phyloP scores from a whole-genome alignment of 768 basidiomycete species.

The Xerocomus potaroensis region DNA sequence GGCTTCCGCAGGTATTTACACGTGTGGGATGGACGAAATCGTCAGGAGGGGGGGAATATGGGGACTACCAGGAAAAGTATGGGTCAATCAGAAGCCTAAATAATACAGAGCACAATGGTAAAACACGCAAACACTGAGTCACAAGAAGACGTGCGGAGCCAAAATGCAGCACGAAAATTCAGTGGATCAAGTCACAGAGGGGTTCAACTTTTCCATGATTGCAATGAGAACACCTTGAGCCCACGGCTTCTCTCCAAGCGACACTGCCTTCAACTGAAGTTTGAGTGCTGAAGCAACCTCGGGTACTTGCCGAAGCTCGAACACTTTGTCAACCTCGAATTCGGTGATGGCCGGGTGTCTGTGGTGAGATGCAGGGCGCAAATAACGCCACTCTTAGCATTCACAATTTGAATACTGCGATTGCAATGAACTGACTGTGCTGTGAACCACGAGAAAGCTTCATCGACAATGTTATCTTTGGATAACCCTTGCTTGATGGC shows the following conservation, averaged over 20 bases:
- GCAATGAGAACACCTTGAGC: conserved; percentile 17
- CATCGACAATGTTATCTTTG: conserved; percentile 24
- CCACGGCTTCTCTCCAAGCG: conserved; percentile 27
- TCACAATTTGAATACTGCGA: too few species aligned
- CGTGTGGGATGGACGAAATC: conserved; percentile 60
- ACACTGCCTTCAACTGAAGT: conserved; percentile 18
- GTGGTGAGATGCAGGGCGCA: too few species aligned
- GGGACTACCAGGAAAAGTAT: conserved; percentile 66
- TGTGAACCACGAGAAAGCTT: conserved; percentile 31
- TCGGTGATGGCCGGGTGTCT: conserved; percentile 14
- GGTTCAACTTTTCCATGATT: conserved; percentile 23
- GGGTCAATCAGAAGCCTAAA: conserved; percentile 26
- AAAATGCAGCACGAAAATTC: background rate
- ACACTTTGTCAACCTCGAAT: conserved; percentile 18
- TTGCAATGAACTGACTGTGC: conserved; percentile 28
- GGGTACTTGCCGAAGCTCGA: conserved; percentile 17
- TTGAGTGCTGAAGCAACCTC: conserved; percentile 21
- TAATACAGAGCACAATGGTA: conserved; percentile 4
- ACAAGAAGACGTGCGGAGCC: background rate
- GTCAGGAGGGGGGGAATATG: conserved; percentile 69
- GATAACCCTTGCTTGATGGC: conserved; percentile 23
- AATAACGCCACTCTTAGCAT: too few species aligned
- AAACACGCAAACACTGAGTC: background rate
- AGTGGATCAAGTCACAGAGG: conserved; percentile 4
- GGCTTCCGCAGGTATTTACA: conserved; percentile 40